Percentiles rank a stretch among this genome's conserved stretches.
Evolutionary conservation across 192 early-diverging fungal genomes (phyloP).

Genomic region (Gamsiella multidivaricata): DNA sequence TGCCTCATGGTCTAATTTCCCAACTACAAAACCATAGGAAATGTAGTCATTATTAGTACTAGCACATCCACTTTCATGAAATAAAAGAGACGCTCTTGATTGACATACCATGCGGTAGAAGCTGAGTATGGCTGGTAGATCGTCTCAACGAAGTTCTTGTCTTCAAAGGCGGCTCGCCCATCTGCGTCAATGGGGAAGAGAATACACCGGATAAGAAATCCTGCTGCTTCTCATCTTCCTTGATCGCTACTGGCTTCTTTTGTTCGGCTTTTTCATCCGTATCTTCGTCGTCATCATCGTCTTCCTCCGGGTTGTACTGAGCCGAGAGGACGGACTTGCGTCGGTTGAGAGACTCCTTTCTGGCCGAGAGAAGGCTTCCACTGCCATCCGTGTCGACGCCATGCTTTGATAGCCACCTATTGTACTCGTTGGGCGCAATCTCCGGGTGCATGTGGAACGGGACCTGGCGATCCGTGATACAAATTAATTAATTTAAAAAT

Average conservation of each 20-base stretch:
- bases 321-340: constrained; percentile 50
- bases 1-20: background rate
- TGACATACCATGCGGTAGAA: background rate
- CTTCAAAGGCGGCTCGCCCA: constrained; percentile 47
- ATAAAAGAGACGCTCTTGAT: background rate
- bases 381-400: constrained; percentile 30
- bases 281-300: constrained; percentile 29
- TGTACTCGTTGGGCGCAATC: constrained; percentile 61
- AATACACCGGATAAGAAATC: constrained; percentile 34
- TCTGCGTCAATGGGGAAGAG: constrained; percentile 27
- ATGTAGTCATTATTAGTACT: background rate
- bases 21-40: too few species aligned
- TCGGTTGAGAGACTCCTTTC: constrained; percentile 37
- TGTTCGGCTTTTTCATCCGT: background rate
- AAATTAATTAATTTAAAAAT: constrained; percentile 9
- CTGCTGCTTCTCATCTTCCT: background rate
- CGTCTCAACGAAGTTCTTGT: constrained; percentile 30
- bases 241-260: background rate
- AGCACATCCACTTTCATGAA: constrained; percentile 2
- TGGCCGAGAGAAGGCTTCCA: constrained; percentile 20
- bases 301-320: constrained; percentile 55
- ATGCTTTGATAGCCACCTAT: constrained; percentile 55
- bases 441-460: constrained; percentile 59
- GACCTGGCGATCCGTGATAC: constrained; percentile 10
- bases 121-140: constrained; percentile 17